phyloP scores from a whole-genome alignment of 768 basidiomycete genomes.

The Pholiota molesta region DNA sequence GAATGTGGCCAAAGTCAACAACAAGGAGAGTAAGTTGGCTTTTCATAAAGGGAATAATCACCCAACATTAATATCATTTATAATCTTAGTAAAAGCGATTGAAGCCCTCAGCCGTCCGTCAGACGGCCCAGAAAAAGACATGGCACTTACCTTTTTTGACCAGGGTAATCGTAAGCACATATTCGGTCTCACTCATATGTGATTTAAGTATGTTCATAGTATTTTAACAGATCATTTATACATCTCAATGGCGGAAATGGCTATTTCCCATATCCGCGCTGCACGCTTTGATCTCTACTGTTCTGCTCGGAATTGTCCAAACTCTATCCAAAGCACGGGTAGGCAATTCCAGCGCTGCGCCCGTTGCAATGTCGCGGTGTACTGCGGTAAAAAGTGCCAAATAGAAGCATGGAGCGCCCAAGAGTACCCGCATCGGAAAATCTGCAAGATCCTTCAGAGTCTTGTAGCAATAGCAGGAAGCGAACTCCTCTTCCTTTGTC shows the following conservation, averaged over 20 bases:
- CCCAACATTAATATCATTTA: background rate
- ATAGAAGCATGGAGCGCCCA: background rate
- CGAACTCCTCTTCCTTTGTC: background rate
- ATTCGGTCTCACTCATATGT: background rate
- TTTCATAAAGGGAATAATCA: background rate
- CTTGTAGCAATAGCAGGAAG: background rate
- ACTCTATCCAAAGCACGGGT: constrained; percentile 7
- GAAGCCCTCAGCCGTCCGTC: background rate
- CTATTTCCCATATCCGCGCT: background rate
- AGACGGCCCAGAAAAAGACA: background rate
- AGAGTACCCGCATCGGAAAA: constrained; percentile 3
- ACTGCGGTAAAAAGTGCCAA: constrained; percentile 13
- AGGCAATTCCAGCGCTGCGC: constrained; percentile 8
- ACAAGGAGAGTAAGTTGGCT: background rate
- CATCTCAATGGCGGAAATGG: background rate
- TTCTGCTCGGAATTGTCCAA: background rate
- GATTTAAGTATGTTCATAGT: background rate
- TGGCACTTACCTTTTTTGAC: too few species aligned
- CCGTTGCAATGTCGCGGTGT: constrained; percentile 3
- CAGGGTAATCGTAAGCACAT: too few species aligned
- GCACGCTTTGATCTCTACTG: constrained; percentile 4
- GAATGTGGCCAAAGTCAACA: background rate
- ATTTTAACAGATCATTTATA: background rate
- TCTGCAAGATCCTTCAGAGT: constrained; percentile 5
- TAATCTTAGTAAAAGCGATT: background rate